A percentile compares a stretch with the other conserved stretches of the same genome.
Evolutionary conservation across 192 early-diverging fungal species (phyloP).

Genomic region (Dissophora globulifera): DNA sequence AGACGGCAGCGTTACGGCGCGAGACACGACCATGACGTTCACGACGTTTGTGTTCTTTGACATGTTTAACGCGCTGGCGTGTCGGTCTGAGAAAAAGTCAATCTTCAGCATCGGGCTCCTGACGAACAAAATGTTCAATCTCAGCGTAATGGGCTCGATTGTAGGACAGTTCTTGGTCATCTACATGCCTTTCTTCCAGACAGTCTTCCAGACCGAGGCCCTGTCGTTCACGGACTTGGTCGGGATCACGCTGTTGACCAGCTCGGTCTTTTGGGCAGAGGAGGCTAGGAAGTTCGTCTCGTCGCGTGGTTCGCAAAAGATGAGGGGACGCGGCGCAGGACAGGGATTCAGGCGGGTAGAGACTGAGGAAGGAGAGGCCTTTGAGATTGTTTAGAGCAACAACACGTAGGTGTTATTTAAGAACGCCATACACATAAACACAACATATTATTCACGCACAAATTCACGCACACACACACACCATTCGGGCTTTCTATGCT

Average conservation of each 20-base stretch:
- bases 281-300: constrained; percentile 78
- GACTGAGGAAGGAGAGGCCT: constrained; percentile 47
- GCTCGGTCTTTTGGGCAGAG: constrained; percentile 86
- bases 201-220: constrained; percentile 93
- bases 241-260: constrained; percentile 75
- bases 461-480: too few relatives aligned
- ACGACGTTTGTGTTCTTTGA: constrained; percentile 97
- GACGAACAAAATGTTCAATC: constrained; percentile 91
- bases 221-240: constrained; percentile 78
- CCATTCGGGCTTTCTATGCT: too few relatives aligned
- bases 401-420: not conserved
- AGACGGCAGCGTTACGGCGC: constrained; percentile 73
- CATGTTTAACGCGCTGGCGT: constrained; percentile 94
- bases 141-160: constrained; percentile 82
- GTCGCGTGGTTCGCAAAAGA: constrained; percentile 8
- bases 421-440: not conserved
- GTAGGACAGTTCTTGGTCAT: constrained; percentile 90
- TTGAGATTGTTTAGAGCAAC: constrained; percentile 40
- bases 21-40: constrained; percentile 96
- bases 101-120: constrained; percentile 84
- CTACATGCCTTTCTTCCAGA: constrained; percentile 89
- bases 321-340: constrained; percentile 21
- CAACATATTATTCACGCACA: too few relatives aligned
- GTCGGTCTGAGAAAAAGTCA: constrained; percentile 87
- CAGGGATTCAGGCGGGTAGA: constrained; percentile 47